Conservation (phyloP, 139 green algal species). For the Chlorella ohadii region DNA sequence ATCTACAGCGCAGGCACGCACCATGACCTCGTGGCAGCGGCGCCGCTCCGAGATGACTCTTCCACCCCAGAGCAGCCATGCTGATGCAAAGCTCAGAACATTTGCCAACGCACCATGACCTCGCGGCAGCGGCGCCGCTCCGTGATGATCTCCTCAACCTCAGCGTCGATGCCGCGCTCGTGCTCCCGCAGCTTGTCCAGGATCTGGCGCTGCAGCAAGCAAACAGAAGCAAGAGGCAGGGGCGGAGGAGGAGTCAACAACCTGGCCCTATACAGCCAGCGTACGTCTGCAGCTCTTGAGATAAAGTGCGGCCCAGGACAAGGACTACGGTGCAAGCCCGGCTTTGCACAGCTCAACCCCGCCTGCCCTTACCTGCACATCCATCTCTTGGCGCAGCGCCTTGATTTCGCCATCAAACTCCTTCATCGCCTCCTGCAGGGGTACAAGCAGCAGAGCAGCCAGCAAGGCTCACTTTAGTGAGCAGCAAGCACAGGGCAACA, state of each 20-base stretch:
- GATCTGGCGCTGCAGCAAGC: conserved; percentile 40
- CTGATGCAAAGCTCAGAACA: too few relatives aligned
- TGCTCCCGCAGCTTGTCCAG: conserved; percentile 44
- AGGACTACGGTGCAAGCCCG: too few relatives aligned
- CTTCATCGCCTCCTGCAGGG: conserved; percentile 20
- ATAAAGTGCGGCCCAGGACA: too few relatives aligned
- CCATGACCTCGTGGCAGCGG: conserved; percentile 41
- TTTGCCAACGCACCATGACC: too few relatives aligned
- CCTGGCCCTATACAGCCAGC: too few relatives aligned
- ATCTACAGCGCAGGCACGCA: too few relatives aligned
- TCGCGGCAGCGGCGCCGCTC: conserved; percentile 48
- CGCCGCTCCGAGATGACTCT: conserved; percentile 46
- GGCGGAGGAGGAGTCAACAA: background rate
- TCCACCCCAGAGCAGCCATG: conserved; percentile 43
- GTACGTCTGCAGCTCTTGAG: too few relatives aligned
- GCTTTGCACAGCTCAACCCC: too few relatives aligned
- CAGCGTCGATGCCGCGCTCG: conserved; percentile 5
- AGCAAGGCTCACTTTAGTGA: too few relatives aligned
- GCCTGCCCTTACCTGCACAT: conserved; percentile 16
- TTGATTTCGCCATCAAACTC: conserved; percentile 42
- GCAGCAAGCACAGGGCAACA: too few relatives aligned
- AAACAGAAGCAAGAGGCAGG: background rate
- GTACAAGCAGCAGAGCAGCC: too few relatives aligned
- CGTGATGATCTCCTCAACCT: conserved; percentile 45
- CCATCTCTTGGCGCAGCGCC: conserved; percentile 38